phyloP scores from a whole-genome alignment of 2,329 filamentous ascomycete species.

The Scedosporium aurantiacum region DNA sequence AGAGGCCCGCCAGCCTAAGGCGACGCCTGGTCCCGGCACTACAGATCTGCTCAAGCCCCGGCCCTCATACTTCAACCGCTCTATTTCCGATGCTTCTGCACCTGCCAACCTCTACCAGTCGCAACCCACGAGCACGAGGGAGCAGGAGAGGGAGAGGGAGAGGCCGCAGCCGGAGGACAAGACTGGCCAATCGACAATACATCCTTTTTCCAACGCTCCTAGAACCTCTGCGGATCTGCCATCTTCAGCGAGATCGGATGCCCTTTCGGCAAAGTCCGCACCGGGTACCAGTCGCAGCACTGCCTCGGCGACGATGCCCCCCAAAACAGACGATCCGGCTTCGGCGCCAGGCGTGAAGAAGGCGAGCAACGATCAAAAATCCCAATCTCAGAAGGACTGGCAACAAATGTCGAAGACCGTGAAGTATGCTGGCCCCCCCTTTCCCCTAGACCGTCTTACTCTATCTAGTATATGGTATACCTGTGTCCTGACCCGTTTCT shows the following conservation, averaged over 20 bases:
- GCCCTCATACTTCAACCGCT: neutral
- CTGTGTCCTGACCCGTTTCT: conserved; percentile 13
- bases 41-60: neutral
- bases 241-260: conserved; percentile 29
- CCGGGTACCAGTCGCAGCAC: conserved; percentile 31
- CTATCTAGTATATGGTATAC: neutral
- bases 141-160: neutral
- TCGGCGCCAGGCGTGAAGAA: conserved; percentile 8
- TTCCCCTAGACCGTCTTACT: neutral
- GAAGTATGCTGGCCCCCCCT: conserved; percentile 24
- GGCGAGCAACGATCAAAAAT: conserved; percentile 25
- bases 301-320: conserved; percentile 15
- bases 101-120: neutral
- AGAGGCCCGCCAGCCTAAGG: neutral
- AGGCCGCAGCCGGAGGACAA: neutral
- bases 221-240: neutral
- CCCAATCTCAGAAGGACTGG: conserved; percentile 27
- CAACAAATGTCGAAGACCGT: conserved; percentile 19
- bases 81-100: neutral
- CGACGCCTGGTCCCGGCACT: neutral
- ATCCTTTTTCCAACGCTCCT: neutral
- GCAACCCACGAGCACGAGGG: neutral
- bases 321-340: neutral
- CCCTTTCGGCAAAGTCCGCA: conserved; percentile 30
- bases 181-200: neutral